A percentile compares a stretch with the other conserved stretches of the same genome.
These are phyloP conservation scores for Clavispora asparagi DNA, from an alignment of 805 yeast genomes.

Conservation along the genomic window DNA sequence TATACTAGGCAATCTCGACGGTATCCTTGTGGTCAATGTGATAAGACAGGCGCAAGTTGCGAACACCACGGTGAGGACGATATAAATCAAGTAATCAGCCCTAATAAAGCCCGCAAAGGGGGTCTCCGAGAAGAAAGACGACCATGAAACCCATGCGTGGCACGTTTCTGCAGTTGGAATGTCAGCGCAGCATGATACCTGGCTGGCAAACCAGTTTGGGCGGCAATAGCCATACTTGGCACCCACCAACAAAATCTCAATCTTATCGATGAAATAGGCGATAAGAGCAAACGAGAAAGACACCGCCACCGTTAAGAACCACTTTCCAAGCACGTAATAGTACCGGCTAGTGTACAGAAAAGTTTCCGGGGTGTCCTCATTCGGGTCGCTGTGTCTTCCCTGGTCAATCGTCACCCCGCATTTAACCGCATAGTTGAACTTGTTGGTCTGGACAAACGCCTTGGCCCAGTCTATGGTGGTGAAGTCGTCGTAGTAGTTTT, in stretches of 20 bases:
- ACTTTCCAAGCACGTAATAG: slow-evolving; percentile 39
- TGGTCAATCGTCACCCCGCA: slow-evolving; percentile 5
- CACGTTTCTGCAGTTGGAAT: slow-evolving; percentile 18
- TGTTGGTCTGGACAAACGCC: slow-evolving; percentile 41
- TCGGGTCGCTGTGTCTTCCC: slow-evolving; percentile 19
- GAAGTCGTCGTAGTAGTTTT: slow-evolving; percentile 50
- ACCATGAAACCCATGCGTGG: slow-evolving; percentile 44
- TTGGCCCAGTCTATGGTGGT: slow-evolving; percentile 59
- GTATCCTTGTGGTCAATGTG: slow-evolving; percentile 43
- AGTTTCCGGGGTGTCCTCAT: slow-evolving; percentile 1
- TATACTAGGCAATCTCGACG: slow-evolving; percentile 18
- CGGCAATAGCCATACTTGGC: slow-evolving; percentile 49
- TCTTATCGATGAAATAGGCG: slow-evolving; percentile 44
- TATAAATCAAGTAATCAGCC: slow-evolving; percentile 33
- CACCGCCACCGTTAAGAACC: slow-evolving; percentile 45
- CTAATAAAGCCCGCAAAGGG: slow-evolving; percentile 5
- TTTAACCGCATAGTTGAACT: slow-evolving; percentile 31
- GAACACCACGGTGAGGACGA: slow-evolving; percentile 31
- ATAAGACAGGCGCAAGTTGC: slow-evolving; percentile 42
- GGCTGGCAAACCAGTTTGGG: slow-evolving; percentile 39
- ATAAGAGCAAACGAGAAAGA: slow-evolving; percentile 44
- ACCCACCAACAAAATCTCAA: slow-evolving; percentile 45
- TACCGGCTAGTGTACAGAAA: slow-evolving; percentile 20
- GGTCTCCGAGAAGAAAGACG: slow-evolving; percentile 19
- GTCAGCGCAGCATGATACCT: slow-evolving; percentile 36